These are phyloP conservation scores for Thelephora ganbajun DNA, from an alignment of 768 basidiomycete species.

Conservation along the genomic window DNA sequence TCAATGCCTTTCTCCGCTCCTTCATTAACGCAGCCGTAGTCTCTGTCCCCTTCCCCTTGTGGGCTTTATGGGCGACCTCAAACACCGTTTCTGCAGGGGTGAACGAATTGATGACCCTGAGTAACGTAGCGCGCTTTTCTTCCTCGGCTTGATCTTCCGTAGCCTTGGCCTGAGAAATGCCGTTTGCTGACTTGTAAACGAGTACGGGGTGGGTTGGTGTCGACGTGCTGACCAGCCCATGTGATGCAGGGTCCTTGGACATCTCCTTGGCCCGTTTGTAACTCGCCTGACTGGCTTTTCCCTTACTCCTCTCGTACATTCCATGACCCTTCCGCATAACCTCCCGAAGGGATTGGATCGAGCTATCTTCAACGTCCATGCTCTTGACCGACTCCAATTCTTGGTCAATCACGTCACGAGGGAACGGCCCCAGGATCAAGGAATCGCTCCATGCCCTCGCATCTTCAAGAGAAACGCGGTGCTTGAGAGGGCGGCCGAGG, in stretches of 20 bases:
- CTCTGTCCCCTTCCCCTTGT: slow-evolving; percentile 40
- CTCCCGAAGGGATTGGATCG: slow-evolving; percentile 50
- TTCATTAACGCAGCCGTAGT: slow-evolving; percentile 71
- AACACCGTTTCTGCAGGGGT: slow-evolving; percentile 82
- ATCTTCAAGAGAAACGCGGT: slow-evolving; percentile 30
- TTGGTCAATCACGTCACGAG: slow-evolving; percentile 65
- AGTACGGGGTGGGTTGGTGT: slow-evolving; percentile 61
- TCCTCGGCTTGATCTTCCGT: slow-evolving; percentile 23
- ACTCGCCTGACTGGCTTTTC: slow-evolving; percentile 75
- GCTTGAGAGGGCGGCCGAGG: slow-evolving; percentile 63
- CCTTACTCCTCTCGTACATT: slow-evolving; percentile 91
- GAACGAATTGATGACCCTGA: slow-evolving; percentile 71
- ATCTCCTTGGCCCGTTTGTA: slow-evolving; percentile 87
- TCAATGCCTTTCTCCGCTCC: slow-evolving; percentile 66
- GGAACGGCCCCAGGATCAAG: slow-evolving; percentile 72
- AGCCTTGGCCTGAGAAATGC: slow-evolving; percentile 19
- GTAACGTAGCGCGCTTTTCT: slow-evolving; percentile 45
- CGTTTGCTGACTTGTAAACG: slow-evolving; percentile 23
- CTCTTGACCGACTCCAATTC: slow-evolving; percentile 70
- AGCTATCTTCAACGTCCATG: slow-evolving; percentile 49
- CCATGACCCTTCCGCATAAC: slow-evolving; percentile 83
- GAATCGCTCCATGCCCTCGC: slow-evolving; percentile 57
- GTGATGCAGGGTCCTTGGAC: slow-evolving; percentile 52
- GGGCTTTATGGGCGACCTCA: slow-evolving; percentile 50
- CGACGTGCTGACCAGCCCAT: slow-evolving; percentile 44